Evolutionary conservation across 2,329 filamentous ascomycete species (phyloP), one percentile per base, ranked within the genome.

Genomic region (Aspergillus niger): DNA sequence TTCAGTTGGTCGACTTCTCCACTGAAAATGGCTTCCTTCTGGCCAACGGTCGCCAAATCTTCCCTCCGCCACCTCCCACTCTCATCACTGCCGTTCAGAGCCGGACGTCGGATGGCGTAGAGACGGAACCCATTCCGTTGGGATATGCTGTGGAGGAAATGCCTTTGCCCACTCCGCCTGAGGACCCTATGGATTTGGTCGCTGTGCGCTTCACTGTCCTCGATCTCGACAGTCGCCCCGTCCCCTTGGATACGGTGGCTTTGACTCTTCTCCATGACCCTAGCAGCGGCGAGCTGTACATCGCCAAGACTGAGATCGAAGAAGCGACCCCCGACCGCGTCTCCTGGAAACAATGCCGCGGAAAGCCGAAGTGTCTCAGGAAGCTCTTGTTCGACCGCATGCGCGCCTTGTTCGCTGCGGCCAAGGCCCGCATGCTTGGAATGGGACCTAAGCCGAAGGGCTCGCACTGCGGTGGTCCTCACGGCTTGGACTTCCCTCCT

Each of bases 201-300:
- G 69, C 73, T 10, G 66, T 81, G 60, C 74, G 77, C 41, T 79
- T 81, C 66, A 81, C 79, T n/a, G 72, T 80, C 38, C 72, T 81
- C 28, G 78, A 79, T 57, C 67, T 81, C 17, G 74, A 76, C 44
- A 69, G 72, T 28, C 71, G 75, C 51, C 79, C 79, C 1, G 77
- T 80, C 8, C 77, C 78, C 17, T 70, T 80, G n/a, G 75, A 80
- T 58, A 79, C 79, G 13, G 68, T 81, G 44, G 71, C 73, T 30
- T 71, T 81, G 47, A 73, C 72, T 36, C 67, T 80, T 17, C 68
- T 81, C 56, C 71, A 75, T 53, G 72, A 74, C 30, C 63, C 66
- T 10, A 65, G 70, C 26, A 55, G 39, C 8, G 75, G 74, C 47
- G 71, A 75, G 32, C 69, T 79, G 3, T 72, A 72, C 58, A 75